Evolutionary conservation across 768 basidiomycete genomes (phyloP).

Genomic region (Amylocystis lapponica): DNA sequence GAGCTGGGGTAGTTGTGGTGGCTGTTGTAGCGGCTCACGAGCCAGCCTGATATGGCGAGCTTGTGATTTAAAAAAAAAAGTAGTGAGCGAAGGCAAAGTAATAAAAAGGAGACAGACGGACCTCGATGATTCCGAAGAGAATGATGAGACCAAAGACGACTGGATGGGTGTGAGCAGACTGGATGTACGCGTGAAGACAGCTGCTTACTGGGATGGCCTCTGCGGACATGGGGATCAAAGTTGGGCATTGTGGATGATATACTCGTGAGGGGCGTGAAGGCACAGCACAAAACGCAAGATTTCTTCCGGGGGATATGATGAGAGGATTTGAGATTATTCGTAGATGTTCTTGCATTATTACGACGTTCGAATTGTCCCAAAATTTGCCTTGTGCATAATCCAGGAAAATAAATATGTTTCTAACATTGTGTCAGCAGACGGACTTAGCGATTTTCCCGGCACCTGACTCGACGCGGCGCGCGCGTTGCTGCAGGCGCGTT

Average conservation of each 20-base stretch:
- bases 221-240: conserved; percentile 12
- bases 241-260: conserved; percentile 8
- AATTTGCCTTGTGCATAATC: no score
- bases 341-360: no score
- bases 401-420: no score
- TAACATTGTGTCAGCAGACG: no score
- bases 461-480: no score
- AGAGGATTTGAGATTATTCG: no score
- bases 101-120: conserved; percentile 19
- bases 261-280: conserved; percentile 8
- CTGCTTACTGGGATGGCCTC: conserved; percentile 17
- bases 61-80: conserved; percentile 18
- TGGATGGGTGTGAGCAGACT: conserved; percentile 11
- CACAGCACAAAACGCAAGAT: no score
- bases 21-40: conserved; percentile 54
- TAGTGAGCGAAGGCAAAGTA: neutral
- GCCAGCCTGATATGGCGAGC: conserved; percentile 71
- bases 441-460: no score
- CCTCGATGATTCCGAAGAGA: conserved; percentile 64
- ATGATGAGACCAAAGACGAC: conserved; percentile 51
- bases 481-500: no score
- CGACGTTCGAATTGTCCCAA: no score
- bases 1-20: conserved; percentile 45
- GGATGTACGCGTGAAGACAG: neutral
- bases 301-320: no score